Base-by-base conservation (phyloP, 768 basidiomycete genomes). In the Termitomyces sp. region DNA sequence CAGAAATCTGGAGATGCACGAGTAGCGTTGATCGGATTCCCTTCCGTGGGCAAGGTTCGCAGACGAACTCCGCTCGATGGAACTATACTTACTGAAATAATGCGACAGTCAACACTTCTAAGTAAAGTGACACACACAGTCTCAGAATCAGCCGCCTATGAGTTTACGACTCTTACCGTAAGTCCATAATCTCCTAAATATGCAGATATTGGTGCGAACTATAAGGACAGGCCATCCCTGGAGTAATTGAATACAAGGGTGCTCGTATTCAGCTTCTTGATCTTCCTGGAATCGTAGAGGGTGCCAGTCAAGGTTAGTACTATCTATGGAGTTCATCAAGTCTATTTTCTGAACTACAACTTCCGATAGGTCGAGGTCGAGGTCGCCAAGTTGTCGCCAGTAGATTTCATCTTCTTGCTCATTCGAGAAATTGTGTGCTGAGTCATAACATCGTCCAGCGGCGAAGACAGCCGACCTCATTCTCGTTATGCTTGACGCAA, bases 331-430 rank as follows among this genome's bases (percentile, higher is more conserved):
- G 41, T 15, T 31, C 18, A 36, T 31, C 12, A 32, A 33, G 7
- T 53, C 29, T 42, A 18, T 23, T 29, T 16, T 27, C 27, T 44
- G 13, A 31, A 25, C 15, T 41, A n/a, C 46, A 50, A n/a, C 7
- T 12, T 18, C 41, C 29, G 29, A 43, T 57, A 79, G 88, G 90
- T 57, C 83, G 94, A 59, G 95, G 96, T 11, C 82, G 96, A 61
- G 96, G 96, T 29, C 84, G 96, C 60, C 96, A 99, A 71, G 96
- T 99, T 33, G 95, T 99, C 15, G 87, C 95, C 18, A 97, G 86
- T 85, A 63, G 49, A 78, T 64, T n/a, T 42, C 25, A 51, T 5
- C 35, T 49, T 23, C 33, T 27, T 32, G 20, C 25, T 52, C 9
- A 47, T 66, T 54, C 29, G n/a, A 27, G 32, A 18, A n/a, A 23